phyloP scores from a whole-genome alignment of 73 alveolate genomes.

The Uronychia binucleata region DNA sequence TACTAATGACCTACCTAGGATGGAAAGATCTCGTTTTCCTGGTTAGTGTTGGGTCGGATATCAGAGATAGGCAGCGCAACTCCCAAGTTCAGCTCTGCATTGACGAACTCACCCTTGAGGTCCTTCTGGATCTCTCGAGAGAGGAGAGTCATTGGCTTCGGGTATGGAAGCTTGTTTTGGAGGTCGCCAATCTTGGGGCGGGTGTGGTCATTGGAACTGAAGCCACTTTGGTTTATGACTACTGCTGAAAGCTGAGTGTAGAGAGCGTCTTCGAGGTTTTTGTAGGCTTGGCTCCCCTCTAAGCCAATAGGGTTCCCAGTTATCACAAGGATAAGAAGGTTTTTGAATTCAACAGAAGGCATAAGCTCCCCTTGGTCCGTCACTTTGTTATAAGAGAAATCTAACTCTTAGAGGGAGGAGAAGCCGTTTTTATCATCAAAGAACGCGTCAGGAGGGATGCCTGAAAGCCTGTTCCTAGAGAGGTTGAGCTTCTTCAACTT shows the following conservation, averaged over 20 bases:
- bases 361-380: constrained; percentile 39
- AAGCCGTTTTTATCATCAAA: constrained; percentile 7
- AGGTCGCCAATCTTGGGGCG: not conserved
- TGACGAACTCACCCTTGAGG: constrained; percentile 40
- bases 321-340: constrained; percentile 41
- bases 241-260: constrained; percentile 32
- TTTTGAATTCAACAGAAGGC: constrained; percentile 17
- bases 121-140: constrained; percentile 46
- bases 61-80: constrained; percentile 46
- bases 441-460: constrained; percentile 37
- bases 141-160: constrained; percentile 47
- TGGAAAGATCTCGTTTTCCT: constrained; percentile 57
- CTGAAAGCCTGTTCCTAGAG: constrained; percentile 42
- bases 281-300: constrained; percentile 8
- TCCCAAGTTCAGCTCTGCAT: constrained; percentile 48
- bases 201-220: too few species aligned
- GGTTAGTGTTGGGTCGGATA: constrained; percentile 43
- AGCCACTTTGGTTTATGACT: constrained; percentile 42
- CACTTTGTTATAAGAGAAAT: constrained; percentile 44
- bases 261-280: constrained; percentile 33
- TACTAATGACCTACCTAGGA: not conserved
- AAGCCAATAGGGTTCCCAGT: constrained; percentile 67
- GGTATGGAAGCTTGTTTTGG: constrained; percentile 26
- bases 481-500: constrained; percentile 46
- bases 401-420: constrained; percentile 38